These are phyloP conservation scores for Ustilago esculenta DNA, from an alignment of 1,284 basidiomycete genomes.

Conservation along the genomic window DNA sequence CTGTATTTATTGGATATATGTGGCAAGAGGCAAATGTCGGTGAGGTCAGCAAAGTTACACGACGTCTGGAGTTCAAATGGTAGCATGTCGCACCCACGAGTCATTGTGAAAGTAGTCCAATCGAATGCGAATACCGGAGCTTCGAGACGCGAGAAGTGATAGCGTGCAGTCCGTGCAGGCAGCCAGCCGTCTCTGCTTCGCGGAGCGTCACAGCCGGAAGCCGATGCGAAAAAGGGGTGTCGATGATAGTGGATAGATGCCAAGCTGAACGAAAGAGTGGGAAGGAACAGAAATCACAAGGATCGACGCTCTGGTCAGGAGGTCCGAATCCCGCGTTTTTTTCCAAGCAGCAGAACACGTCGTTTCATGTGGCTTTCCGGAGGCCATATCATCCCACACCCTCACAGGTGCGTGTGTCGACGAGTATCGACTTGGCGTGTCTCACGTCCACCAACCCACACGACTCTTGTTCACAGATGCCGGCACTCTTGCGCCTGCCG, in stretches of 20 bases:
- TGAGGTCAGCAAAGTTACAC: too few species aligned
- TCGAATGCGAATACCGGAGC: too few species aligned
- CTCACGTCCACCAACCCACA: too few species aligned
- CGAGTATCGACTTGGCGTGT: too few species aligned
- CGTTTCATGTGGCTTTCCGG: too few species aligned
- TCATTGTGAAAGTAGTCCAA: not conserved
- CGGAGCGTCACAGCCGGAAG: not conserved
- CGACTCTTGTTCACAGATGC: too few species aligned
- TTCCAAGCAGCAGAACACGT: not conserved
- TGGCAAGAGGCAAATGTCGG: not conserved
- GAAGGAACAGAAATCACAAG: not conserved
- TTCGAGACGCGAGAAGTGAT: not conserved
- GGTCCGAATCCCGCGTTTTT: conserved; percentile 9
- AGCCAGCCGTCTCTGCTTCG: not conserved
- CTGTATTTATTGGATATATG: conserved; percentile 4
- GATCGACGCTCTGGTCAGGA: not conserved
- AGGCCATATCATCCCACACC: too few species aligned
- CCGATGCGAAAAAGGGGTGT: not conserved
- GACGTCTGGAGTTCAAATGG: not conserved
- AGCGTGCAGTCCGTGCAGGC: not conserved
- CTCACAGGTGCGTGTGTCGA: too few species aligned
- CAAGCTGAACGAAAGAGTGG: not conserved
- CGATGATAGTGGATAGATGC: not conserved
- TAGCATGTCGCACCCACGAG: not conserved
- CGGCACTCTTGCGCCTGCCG: too few species aligned